Percentiles rank a stretch among this genome's conserved stretches.
Evolutionary conservation across 768 basidiomycete species (phyloP).

Genomic region (Lentinula detonsa): DNA sequence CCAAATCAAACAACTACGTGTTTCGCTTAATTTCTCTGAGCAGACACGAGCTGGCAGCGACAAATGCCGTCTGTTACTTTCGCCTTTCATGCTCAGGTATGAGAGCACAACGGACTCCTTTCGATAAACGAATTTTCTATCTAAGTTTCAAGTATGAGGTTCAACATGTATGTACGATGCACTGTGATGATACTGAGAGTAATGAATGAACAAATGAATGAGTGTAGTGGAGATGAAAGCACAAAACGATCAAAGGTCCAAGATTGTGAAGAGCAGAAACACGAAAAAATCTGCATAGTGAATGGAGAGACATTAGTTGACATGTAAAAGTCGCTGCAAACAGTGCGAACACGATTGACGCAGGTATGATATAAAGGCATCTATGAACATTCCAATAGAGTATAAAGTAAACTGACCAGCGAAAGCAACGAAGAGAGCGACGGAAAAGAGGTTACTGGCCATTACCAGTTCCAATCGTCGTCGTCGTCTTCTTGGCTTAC

Average conservation of each 20-base stretch:
- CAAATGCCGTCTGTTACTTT: neutral
- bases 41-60: neutral
- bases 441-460: neutral
- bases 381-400: neutral
- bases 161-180: too few species aligned
- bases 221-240: too few species aligned
- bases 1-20: neutral
- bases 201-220: too few species aligned
- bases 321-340: neutral
- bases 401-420: neutral
- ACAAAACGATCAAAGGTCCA: too few species aligned
- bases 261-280: too few species aligned
- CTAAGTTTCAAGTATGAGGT: too few species aligned
- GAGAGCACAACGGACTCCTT: too few species aligned
- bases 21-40: neutral
- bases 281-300: neutral
- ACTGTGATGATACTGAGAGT: too few species aligned
- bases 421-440: neutral
- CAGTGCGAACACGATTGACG: neutral
- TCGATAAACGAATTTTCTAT: too few species aligned
- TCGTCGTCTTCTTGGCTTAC: slow-evolving; percentile 4
- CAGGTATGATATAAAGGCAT: neutral
- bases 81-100: too few species aligned
- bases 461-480: slow-evolving; percentile 10
- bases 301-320: neutral